Conservation (phyloP, 2,329 filamentous ascomycete species). For the Xylogone sp. region DNA sequence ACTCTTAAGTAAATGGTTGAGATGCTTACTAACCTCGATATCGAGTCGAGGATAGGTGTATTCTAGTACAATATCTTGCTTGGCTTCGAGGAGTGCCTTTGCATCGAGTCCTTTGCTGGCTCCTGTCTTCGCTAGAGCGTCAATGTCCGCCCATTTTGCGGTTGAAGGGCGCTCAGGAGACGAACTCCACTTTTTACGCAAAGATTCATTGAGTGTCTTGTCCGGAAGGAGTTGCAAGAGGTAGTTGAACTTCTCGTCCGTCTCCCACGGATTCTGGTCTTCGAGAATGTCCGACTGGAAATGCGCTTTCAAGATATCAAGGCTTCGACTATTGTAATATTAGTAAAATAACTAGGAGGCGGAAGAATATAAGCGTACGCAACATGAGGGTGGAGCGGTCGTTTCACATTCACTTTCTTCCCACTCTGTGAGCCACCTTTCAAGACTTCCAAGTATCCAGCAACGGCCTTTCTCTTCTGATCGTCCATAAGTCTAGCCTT, state of each 20-base stretch:
- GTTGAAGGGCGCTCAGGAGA: slow-evolving; percentile 71
- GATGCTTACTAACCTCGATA: slow-evolving; percentile 94
- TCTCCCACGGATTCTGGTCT: slow-evolving; percentile 81
- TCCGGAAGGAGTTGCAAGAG: slow-evolving; percentile 86
- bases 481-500: slow-evolving; percentile 82
- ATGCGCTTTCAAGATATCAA: slow-evolving; percentile 78
- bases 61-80: slow-evolving; percentile 93
- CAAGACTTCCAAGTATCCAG: slow-evolving; percentile 86
- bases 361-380: slow-evolving; percentile 44
- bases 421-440: slow-evolving; percentile 80
- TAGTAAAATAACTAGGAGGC: slow-evolving; percentile 2
- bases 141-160: slow-evolving; percentile 93
- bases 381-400: slow-evolving; percentile 88
- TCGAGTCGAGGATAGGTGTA: slow-evolving; percentile 97
- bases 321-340: slow-evolving; percentile 58
- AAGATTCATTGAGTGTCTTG: slow-evolving; percentile 67
- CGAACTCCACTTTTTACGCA: slow-evolving; percentile 88
- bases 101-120: slow-evolving; percentile 69
- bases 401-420: slow-evolving; percentile 78
- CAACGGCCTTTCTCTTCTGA: slow-evolving; percentile 77
- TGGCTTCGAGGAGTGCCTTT: slow-evolving; percentile 75
- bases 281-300: slow-evolving; percentile 81
- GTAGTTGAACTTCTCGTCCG: slow-evolving; percentile 65
- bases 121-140: slow-evolving; percentile 74
- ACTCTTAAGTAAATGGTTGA: slow-evolving; percentile 96